Conservation (phyloP, 495 filamentous ascomycete genomes). For the Hypoxylon intermedium region DNA sequence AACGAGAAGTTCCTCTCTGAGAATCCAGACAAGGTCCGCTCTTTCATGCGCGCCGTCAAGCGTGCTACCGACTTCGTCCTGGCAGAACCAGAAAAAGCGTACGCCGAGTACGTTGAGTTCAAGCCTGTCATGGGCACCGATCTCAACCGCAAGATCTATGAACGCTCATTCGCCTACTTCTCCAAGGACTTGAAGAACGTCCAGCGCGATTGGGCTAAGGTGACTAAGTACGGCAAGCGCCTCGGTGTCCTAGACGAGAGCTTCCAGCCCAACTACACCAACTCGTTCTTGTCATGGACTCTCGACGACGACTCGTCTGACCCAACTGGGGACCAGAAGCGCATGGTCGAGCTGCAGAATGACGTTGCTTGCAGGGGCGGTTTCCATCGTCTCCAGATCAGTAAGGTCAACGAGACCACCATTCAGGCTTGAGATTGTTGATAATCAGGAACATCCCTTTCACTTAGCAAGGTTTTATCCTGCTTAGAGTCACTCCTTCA, state of each 20-base stretch:
- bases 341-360: conserved; percentile 66
- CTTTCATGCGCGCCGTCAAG: conserved; percentile 71
- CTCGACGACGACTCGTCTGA: conserved; percentile 66
- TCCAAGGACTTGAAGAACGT: conserved; percentile 75
- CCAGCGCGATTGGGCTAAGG: conserved; percentile 70
- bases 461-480: too few relatives aligned
- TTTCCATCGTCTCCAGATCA: conserved; percentile 47
- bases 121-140: conserved; percentile 70
- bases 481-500: neutral
- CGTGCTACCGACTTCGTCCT: conserved; percentile 71
- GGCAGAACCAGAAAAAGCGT: conserved; percentile 62
- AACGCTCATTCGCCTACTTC: conserved; percentile 75
- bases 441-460: too few relatives aligned
- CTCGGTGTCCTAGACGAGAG: conserved; percentile 63
- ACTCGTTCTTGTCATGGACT: conserved; percentile 66
- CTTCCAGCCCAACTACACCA: conserved; percentile 73
- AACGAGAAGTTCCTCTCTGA: conserved; percentile 67
- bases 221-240: conserved; percentile 72
- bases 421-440: conserved; percentile 18
- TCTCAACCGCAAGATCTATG: conserved; percentile 75
- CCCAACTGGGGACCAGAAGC: conserved; percentile 71
- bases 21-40: conserved; percentile 64
- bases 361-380: conserved; percentile 61
- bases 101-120: conserved; percentile 69
- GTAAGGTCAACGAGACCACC: conserved; percentile 2